Conservation (phyloP, 2,329 filamentous ascomycete species). For the Mycosphaerella arachidis region DNA sequence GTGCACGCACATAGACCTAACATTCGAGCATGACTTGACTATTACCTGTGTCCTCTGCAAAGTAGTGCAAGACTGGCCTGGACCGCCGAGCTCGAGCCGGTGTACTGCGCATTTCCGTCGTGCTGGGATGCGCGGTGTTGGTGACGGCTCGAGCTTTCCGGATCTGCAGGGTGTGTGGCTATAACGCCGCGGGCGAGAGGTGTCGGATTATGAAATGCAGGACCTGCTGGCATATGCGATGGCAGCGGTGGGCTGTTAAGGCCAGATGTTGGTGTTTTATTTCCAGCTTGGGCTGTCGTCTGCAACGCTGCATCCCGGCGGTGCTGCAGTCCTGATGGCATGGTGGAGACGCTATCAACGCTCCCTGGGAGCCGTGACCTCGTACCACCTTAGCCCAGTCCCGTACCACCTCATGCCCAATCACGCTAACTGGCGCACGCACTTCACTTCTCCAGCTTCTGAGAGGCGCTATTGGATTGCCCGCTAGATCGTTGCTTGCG, state of each 20-base stretch:
- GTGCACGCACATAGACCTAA: slow-evolving; percentile 4
- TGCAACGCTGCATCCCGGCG: slow-evolving; percentile 4
- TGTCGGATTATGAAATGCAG: slow-evolving; percentile 5
- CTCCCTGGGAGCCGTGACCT: slow-evolving; percentile 9
- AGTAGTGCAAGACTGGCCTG: slow-evolving; percentile 6
- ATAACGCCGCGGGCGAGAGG: background rate
- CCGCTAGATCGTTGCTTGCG: slow-evolving; percentile 4
- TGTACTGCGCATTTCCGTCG: slow-evolving; percentile 16
- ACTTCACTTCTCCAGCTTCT: slow-evolving; percentile 19
- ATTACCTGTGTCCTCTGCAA: background rate
- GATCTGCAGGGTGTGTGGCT: slow-evolving; percentile 17
- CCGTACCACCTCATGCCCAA: slow-evolving; percentile 7
- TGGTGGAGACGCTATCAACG: slow-evolving; percentile 4
- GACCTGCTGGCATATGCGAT: background rate
- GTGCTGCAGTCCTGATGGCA: slow-evolving; percentile 1
- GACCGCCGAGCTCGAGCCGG: slow-evolving; percentile 20
- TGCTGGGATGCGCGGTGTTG: slow-evolving; percentile 17
- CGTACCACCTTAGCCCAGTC: slow-evolving; percentile 18
- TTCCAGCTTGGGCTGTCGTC: slow-evolving; percentile 16
- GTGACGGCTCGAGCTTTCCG: slow-evolving; percentile 21
- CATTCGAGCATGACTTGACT: background rate
- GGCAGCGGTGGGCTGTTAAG: slow-evolving; percentile 7
- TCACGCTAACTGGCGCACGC: slow-evolving; percentile 12
- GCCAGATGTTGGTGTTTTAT: slow-evolving; percentile 7
- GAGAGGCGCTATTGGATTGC: slow-evolving; percentile 15